Evolutionary conservation across 2,329 filamentous ascomycete species (phyloP).

Genomic region (Colletotrichum sp.): DNA sequence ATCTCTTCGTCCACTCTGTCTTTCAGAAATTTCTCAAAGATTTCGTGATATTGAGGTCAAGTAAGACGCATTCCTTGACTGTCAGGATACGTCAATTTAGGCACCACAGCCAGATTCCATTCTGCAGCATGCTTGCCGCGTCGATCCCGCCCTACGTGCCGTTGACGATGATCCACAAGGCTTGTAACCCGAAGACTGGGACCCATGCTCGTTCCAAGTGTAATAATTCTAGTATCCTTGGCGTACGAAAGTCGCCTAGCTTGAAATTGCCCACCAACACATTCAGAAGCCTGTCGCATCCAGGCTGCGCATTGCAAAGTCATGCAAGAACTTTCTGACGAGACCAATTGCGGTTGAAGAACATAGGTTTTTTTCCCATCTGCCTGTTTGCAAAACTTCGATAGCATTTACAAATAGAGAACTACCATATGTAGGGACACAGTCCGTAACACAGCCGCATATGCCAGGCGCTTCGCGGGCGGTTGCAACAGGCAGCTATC

Average conservation of each 20-base stretch:
- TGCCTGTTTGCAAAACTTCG: not conserved
- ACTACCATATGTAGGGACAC: rapidly evolving
- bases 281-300: not conserved
- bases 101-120: not conserved
- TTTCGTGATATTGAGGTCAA: not conserved
- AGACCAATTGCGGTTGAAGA: not conserved
- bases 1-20: not conserved
- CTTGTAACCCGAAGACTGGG: not conserved
- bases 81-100: not conserved
- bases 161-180: not conserved
- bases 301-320: rapidly evolving
- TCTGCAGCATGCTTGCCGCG: not conserved
- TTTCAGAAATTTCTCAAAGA: rapidly evolving
- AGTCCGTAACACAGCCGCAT: not conserved
- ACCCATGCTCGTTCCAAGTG: not conserved
- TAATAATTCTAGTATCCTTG: not conserved
- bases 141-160: not conserved
- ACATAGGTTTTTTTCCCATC: rapidly evolving
- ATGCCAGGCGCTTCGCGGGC: not conserved
- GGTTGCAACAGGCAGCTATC: not conserved
- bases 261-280: not conserved
- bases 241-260: not conserved
- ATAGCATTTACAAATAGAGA: rapidly evolving
- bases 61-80: not conserved
- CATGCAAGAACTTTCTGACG: not conserved